Conservation (phyloP, 495 filamentous ascomycete genomes). For the Aspergillus indologenus region DNA sequence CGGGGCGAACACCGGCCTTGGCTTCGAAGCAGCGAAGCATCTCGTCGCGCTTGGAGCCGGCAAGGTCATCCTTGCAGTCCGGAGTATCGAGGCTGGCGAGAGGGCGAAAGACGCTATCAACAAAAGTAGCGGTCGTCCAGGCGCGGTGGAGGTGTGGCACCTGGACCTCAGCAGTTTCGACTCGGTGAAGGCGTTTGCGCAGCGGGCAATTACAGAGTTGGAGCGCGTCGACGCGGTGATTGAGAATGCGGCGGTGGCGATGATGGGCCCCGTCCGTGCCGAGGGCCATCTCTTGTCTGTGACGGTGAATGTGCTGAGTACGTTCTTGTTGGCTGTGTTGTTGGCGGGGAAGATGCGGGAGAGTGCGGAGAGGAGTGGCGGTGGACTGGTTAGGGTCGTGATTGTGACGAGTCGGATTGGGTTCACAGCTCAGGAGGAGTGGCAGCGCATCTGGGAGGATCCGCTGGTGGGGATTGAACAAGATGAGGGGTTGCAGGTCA, state of each 20-base stretch:
- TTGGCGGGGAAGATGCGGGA: not conserved
- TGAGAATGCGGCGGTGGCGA: not conserved
- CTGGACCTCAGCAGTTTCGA: not conserved
- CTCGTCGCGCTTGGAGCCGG: constrained; percentile 23
- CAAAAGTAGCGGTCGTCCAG: constrained; percentile 11
- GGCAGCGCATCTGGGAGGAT: not conserved
- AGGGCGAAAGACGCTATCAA: constrained; percentile 28
- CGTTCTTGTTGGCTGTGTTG: not conserved
- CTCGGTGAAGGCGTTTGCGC: not conserved
- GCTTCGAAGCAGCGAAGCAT: constrained; percentile 27
- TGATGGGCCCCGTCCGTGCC: not conserved
- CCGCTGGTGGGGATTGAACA: not conserved
- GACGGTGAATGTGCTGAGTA: not conserved
- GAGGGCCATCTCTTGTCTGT: not conserved
- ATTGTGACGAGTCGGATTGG: not conserved
- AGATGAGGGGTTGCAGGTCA: constrained; percentile 21
- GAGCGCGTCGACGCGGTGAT: constrained; percentile 12
- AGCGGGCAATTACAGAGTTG: constrained; percentile 6
- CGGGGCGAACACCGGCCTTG: constrained; percentile 29
- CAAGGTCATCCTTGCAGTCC: constrained; percentile 49
- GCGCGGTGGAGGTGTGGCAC: constrained; percentile 3
- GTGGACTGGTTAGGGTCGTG: not conserved
- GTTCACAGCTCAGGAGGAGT: not conserved
- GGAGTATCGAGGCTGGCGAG: constrained; percentile 41
- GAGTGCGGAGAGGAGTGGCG: not conserved